Conservation (phyloP, 1,284 basidiomycete genomes). For the Trametes polyzona region DNA sequence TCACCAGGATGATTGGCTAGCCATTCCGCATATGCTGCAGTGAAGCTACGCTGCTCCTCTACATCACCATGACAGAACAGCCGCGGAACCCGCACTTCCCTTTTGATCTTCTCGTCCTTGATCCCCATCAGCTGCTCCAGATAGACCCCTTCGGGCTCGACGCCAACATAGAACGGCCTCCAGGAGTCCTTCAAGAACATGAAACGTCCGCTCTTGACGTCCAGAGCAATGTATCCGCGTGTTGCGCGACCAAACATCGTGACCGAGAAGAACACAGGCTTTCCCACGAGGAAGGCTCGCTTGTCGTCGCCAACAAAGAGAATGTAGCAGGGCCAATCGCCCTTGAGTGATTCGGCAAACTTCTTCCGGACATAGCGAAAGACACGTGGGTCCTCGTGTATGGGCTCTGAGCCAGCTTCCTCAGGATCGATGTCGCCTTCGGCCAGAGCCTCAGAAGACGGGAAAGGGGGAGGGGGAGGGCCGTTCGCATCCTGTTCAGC, state of each 20-base stretch:
- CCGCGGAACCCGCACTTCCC: not conserved
- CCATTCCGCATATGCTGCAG: not conserved
- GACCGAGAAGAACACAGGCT: not conserved
- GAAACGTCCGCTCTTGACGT: slow-evolving; percentile 1
- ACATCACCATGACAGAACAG: slow-evolving; percentile 6
- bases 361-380: slow-evolving; percentile 10
- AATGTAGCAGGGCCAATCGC: not conserved
- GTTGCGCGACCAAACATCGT: slow-evolving; percentile 4
- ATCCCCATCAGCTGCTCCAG: not conserved
- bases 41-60: not conserved
- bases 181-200: slow-evolving; percentile 19
- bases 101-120: not conserved
- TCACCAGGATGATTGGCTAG: not conserved
- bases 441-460: too few relatives aligned
- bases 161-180: slow-evolving; percentile 1
- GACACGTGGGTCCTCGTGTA: too few relatives aligned
- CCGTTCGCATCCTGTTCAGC: too few relatives aligned
- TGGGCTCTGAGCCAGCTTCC: too few relatives aligned
- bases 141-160: not conserved
- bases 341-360: not conserved
- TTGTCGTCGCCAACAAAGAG: not conserved
- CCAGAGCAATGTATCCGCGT: slow-evolving; percentile 7
- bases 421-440: too few relatives aligned
- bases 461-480: too few relatives aligned
- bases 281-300: slow-evolving; percentile 11